Percentiles rank a stretch among this genome's conserved stretches.
Evolutionary conservation across 495 filamentous ascomycete species (phyloP).

Genomic region (Paragyromitra xinjiangensis): DNA sequence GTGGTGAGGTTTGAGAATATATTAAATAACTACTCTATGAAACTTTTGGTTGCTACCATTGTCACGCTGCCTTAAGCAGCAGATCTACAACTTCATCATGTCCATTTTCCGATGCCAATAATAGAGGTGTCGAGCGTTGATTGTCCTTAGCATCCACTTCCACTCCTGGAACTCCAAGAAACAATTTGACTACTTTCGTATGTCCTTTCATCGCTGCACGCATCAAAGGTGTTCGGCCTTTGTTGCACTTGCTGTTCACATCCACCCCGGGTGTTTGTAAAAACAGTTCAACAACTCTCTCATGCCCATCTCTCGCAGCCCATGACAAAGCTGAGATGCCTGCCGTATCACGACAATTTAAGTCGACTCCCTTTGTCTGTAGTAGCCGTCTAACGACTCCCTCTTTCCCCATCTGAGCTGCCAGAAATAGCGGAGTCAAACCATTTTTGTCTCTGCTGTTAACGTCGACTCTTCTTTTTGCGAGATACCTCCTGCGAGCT

Average conservation of each 20-base stretch:
- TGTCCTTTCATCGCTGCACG: constrained; percentile 44
- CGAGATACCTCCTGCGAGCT: background rate
- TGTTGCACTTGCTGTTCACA: constrained; percentile 30
- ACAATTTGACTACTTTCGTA: constrained; percentile 14
- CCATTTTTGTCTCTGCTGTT: constrained; percentile 28
- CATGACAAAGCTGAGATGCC: constrained; percentile 42
- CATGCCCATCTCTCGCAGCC: constrained; percentile 40
- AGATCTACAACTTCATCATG: constrained; percentile 38
- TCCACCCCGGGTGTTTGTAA: constrained; percentile 27
- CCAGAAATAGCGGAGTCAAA: constrained; percentile 36
- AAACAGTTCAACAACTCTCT: constrained; percentile 32
- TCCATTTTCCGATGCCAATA: constrained; percentile 33
- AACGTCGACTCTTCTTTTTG: background rate
- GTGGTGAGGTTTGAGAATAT: background rate
- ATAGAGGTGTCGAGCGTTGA: constrained; percentile 29
- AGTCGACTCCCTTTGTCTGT: constrained; percentile 14
- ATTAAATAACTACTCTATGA: background rate
- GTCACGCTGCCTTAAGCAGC: constrained; percentile 17
- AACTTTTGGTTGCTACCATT: background rate
- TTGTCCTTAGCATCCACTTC: constrained; percentile 38
- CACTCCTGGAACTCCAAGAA: constrained; percentile 13
- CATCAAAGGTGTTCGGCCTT: constrained; percentile 40
- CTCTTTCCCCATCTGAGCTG: constrained; percentile 29
- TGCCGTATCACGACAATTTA: constrained; percentile 24
- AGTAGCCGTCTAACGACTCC: constrained; percentile 21